A percentile compares a stretch with the other conserved stretches of the same genome.
These are phyloP conservation scores for Paramecium tetraurelia DNA, from an alignment of 73 alveolate genomes.

Conservation along the genomic window DNA sequence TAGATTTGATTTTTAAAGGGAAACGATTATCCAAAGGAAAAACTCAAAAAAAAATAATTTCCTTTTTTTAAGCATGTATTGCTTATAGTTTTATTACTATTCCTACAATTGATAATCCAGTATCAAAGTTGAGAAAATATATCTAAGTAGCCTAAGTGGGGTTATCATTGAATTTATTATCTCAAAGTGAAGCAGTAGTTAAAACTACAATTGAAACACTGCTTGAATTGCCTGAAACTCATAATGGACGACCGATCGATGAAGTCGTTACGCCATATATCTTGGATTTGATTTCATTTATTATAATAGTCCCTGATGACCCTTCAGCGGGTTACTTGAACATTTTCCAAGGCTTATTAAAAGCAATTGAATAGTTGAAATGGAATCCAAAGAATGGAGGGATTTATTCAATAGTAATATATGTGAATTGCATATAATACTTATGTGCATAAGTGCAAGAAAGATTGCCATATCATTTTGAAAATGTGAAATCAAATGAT, in stretches of 20 bases:
- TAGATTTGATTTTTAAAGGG: conserved; percentile 81
- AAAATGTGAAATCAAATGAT: conserved; percentile 59
- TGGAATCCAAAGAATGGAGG: conserved; percentile 58
- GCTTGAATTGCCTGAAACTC: conserved; percentile 42
- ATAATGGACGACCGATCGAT: conserved; percentile 19
- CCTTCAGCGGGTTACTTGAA: conserved; percentile 46
- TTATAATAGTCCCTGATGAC: conserved; percentile 56
- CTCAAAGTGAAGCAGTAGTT: conserved; percentile 45
- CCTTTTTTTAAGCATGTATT: conserved; percentile 90
- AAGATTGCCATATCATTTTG: conserved; percentile 59
- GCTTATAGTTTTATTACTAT: conserved; percentile 93
- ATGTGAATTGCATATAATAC: conserved; percentile 39
- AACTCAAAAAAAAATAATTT: conserved; percentile 80
- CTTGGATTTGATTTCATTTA: conserved; percentile 32
- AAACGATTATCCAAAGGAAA: conserved; percentile 82
- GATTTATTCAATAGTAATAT: neutral
- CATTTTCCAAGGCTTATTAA: conserved; percentile 42
- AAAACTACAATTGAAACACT: conserved; percentile 48
- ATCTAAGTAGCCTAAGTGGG: conserved; percentile 6
- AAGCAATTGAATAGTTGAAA: neutral
- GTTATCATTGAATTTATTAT: conserved; percentile 27
- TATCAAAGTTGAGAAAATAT: conserved; percentile 7
- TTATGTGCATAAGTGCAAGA: conserved; percentile 48
- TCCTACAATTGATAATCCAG: conserved; percentile 79
- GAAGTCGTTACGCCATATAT: neutral